Evolutionary conservation across 768 basidiomycete species (phyloP), one percentile per base, ranked within the genome.

Genomic region (Russula brevipes): DNA sequence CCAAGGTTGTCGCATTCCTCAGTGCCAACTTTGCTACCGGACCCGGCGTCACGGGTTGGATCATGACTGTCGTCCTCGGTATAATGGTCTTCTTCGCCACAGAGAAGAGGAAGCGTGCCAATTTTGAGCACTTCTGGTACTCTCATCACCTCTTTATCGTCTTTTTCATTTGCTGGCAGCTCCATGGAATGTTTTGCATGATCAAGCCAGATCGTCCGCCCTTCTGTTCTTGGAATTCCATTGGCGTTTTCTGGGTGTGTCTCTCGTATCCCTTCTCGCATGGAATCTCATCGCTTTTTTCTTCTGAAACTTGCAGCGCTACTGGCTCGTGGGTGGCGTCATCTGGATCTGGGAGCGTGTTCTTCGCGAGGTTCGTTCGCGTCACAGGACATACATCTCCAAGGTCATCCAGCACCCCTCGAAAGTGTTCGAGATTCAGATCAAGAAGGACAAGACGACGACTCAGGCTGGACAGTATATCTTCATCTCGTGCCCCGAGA

Each of bases 161-260:
- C 61, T 96, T 96, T 83, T 97, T 98, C 80, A 82, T 93, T 73
- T 78, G 80, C 72, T 97, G 95, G 95, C 95, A 98, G 73, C 78
- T 96, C 36, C 94, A 95, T 71, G 94, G 94, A 58, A 89, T 95
- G 89, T 95, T 92, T 84, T 94, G 93, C 77, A 93, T 94, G 91
- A 92, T 95, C 77, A 77, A 90, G 75, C 94, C 94, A 31, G 93
- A 97, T 75, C 80, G 89, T 59, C 81, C 89, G 0, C 93, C 93
- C 0, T 94, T 80, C 75, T 98, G 95, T 76, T 91, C 89, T 4
- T 88, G 74, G 74, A 89, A 88, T 72, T 83, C 77, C 42, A 87
- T 95, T 66, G 95, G 94, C 68, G 92, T 96, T 64, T 98, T 98
- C 79, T 98, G 96, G 95, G 91, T 92, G 66, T 58, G 86, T 77